phyloP scores from a whole-genome alignment of 208 protist genomes.

The Phytomonas sp. region DNA sequence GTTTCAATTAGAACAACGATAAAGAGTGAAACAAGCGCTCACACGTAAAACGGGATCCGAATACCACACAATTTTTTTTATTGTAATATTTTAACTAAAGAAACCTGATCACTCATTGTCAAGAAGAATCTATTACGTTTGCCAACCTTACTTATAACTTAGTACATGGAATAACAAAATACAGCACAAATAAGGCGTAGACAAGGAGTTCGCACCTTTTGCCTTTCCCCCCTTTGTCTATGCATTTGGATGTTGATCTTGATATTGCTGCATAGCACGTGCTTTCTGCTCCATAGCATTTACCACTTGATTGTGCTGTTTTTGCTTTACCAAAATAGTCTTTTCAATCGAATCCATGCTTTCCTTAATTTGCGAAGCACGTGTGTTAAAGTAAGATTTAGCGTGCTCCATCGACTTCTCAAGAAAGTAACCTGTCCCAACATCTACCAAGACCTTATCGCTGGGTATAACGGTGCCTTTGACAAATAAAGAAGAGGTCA shows the following conservation, averaged over 20 bases:
- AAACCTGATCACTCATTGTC: not conserved
- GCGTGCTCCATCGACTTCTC: conserved; percentile 67
- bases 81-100: not conserved
- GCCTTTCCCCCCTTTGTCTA: not conserved
- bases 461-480: conserved; percentile 54
- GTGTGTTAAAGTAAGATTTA: conserved; percentile 56
- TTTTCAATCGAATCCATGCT: conserved; percentile 70
- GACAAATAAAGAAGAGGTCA: conserved; percentile 77
- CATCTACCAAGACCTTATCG: conserved; percentile 74
- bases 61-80: not conserved
- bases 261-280: conserved; percentile 43
- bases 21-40: not conserved
- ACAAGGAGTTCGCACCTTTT: not conserved
- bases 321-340: conserved; percentile 66
- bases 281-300: conserved; percentile 61
- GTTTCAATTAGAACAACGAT: not conserved
- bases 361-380: conserved; percentile 73
- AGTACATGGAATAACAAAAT: not conserved
- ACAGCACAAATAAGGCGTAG: not conserved
- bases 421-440: conserved; percentile 84
- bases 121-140: conserved; percentile 10
- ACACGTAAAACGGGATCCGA: not conserved
- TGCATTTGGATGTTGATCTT: conserved; percentile 6
- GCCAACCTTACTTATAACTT: not conserved
- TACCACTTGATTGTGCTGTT: conserved; percentile 74